phyloP scores from a whole-genome alignment of 306 rosid genomes.

The Rubus idaeus region DNA sequence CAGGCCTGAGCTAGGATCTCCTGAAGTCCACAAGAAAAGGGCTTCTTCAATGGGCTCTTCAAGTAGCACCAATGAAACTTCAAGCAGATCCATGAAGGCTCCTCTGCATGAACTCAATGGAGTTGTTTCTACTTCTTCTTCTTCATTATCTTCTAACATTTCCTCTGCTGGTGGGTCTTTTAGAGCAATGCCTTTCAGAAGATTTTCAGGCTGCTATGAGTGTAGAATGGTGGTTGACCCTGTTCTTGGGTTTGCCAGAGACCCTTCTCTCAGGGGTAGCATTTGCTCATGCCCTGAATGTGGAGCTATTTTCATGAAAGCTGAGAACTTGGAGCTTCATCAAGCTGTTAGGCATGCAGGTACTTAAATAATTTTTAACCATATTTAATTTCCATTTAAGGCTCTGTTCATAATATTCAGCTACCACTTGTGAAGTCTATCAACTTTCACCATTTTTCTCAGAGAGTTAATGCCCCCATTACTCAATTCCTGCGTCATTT shows the following conservation, averaged over 20 bases:
- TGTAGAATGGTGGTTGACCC: conserved; percentile 98
- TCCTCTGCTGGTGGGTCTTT: conserved; percentile 69
- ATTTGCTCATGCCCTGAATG: conserved; percentile 88
- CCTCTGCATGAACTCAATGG: conserved; percentile 65
- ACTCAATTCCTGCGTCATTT: background rate
- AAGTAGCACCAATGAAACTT: conserved; percentile 41
- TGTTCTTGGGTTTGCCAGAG: conserved; percentile 75
- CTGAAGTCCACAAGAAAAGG: conserved; percentile 68
- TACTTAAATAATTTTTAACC: conserved; percentile 18
- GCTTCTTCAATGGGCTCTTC: conserved; percentile 46
- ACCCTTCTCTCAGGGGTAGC: conserved; percentile 73
- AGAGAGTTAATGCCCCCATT: background rate
- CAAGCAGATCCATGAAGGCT: conserved; percentile 73
- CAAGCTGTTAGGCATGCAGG: conserved; percentile 93
- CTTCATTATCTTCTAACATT: conserved; percentile 51
- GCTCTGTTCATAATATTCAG: background rate
- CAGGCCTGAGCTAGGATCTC: conserved; percentile 60
- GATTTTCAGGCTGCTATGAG: conserved; percentile 92
- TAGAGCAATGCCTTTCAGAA: conserved; percentile 82
- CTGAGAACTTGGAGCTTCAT: conserved; percentile 80
- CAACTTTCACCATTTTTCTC: background rate
- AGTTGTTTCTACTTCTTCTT: conserved; percentile 51
- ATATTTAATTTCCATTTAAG: background rate
- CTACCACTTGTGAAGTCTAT: background rate
- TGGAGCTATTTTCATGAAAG: conserved; percentile 83